Evolutionary conservation across 495 filamentous ascomycete species (phyloP).

Genomic region (Daldinia loculata): DNA sequence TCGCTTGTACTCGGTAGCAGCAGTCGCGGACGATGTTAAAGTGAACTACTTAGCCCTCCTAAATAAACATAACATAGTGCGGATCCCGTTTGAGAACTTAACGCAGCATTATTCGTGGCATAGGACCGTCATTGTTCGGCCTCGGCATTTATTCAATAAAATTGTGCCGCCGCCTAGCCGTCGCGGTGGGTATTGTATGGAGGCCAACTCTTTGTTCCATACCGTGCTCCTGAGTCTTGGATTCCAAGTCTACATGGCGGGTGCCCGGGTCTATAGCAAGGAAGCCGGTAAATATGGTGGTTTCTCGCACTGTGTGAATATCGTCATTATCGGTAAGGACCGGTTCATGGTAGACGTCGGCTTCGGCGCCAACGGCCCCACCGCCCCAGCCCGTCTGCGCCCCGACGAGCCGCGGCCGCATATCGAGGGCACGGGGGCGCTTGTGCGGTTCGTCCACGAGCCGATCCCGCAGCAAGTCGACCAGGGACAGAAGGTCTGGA

Average conservation of each 20-base stretch:
- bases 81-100: conserved; percentile 78
- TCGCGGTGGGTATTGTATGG: conserved; percentile 80
- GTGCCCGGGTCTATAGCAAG: conserved; percentile 48
- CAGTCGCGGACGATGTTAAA: conserved; percentile 18
- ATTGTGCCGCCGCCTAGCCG: conserved; percentile 56
- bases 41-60: conserved; percentile 51
- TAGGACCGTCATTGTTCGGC: conserved; percentile 63
- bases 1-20: background rate
- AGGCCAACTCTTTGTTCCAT: conserved; percentile 73
- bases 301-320: conserved; percentile 71
- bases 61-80: conserved; percentile 61
- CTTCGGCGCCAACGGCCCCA: conserved; percentile 63
- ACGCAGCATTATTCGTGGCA: conserved; percentile 57
- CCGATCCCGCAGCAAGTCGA: conserved; percentile 43
- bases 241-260: conserved; percentile 60
- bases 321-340: conserved; percentile 62
- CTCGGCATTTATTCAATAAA: conserved; percentile 68
- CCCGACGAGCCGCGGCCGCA: conserved; percentile 22
- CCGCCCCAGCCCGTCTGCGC: conserved; percentile 46
- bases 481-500: conserved; percentile 50
- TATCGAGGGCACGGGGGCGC: background rate
- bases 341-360: conserved; percentile 75
- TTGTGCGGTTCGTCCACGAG: conserved; percentile 41
- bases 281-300: conserved; percentile 20
- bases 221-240: conserved; percentile 70